These are phyloP conservation scores for Nothopassalora personata DNA, from an alignment of 2,329 filamentous ascomycete genomes.

Conservation along the genomic window DNA sequence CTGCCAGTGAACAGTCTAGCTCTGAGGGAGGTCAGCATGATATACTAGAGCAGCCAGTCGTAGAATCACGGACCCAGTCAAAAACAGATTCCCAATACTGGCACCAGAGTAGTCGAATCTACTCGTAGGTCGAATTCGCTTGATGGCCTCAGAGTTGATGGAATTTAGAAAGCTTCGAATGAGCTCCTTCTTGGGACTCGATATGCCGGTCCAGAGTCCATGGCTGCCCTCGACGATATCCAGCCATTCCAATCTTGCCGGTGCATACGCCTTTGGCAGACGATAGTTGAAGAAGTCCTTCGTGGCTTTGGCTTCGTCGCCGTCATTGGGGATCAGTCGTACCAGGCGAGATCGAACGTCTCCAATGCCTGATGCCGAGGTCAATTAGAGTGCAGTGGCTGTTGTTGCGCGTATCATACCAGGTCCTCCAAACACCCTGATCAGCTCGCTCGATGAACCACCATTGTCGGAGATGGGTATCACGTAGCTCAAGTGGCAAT, in stretches of 20 bases:
- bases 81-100: constrained; percentile 48
- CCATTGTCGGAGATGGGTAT: constrained; percentile 97
- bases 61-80: constrained; percentile 42
- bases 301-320: constrained; percentile 64
- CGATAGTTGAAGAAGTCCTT: constrained; percentile 84
- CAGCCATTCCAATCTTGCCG: constrained; percentile 75
- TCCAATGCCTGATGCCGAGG: constrained; percentile 51
- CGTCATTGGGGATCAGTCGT: constrained; percentile 71
- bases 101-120: constrained; percentile 48
- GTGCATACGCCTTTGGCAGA: constrained; percentile 56
- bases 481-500: constrained; percentile 66
- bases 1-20: constrained; percentile 86
- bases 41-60: constrained; percentile 36
- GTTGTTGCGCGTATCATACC: constrained; percentile 46
- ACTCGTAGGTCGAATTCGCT: constrained; percentile 42
- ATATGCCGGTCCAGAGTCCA: constrained; percentile 59
- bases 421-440: constrained; percentile 89
- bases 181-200: constrained; percentile 47
- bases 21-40: constrained; percentile 44
- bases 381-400: not conserved
- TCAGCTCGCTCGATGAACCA: constrained; percentile 86
- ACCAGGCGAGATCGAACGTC: constrained; percentile 71
- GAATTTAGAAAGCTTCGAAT: constrained; percentile 47
- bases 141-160: constrained; percentile 48
- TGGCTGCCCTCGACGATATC: constrained; percentile 82